Evolutionary conservation across 2,329 filamentous ascomycete species (phyloP), one percentile per base, ranked within the genome.

Genomic region (Fusarium odoratissimum): DNA sequence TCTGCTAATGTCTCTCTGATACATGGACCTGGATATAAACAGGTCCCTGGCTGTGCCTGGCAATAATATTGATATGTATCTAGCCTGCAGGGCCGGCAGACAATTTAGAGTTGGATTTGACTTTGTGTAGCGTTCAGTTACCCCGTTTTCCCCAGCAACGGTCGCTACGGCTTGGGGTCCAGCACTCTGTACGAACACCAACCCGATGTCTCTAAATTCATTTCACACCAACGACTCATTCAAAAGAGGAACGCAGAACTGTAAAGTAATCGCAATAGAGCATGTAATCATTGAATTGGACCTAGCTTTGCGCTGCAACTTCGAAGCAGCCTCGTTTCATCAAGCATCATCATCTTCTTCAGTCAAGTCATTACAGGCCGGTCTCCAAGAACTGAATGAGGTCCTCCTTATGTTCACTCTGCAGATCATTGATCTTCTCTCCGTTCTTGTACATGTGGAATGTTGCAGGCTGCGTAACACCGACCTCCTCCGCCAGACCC

Each of bases 371-470:
- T 8, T 14, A 73, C 14, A 73, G 14, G 0, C 66, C 70, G 35
- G 62, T 59, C 31, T 73, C 70, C 6, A 73, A 46, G 8, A 73
- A 58, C 6, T 67, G 56, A 13, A 73, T 51, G 0, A 73, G 30
- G 8, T 70, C 61, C 19, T 71, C 70, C 25, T 25, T 40, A 6
- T 73, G 35, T 0, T 58, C 52, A 1, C 70, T 70, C 21, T 73
- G 70, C 0, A 71, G 28, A 11, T 67, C 54, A 21, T 52, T 69
- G 37, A 73, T 60, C 61, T 73, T 73, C 28, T 71, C 30, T 0
- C 66, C 70, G 0, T 56, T 57, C 38, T 67, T 73, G 6, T 73
- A 73, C 37, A 73, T 55, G 3, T 73, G 71, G 21, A 73, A 73
- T 2, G 70, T 58, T 0, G 71, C 66, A 33, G 63, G 57, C 16